phyloP scores from a whole-genome alignment of 805 yeast species.

The Wickerhamomyces subpelliculosus region DNA sequence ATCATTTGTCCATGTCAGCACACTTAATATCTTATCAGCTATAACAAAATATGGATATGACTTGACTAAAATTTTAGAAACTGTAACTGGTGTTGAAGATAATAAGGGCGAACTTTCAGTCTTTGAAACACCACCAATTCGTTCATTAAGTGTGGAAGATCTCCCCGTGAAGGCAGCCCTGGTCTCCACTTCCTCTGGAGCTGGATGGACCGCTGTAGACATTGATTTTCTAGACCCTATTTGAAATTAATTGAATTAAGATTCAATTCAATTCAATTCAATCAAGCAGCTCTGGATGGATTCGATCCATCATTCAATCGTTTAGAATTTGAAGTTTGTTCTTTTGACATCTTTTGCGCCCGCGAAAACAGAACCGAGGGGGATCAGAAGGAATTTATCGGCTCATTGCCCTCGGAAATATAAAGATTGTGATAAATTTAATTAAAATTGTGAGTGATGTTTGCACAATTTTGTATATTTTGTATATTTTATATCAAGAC shows the following conservation, averaged over 20 bases:
- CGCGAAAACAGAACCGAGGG: too few species aligned
- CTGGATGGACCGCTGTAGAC: background rate
- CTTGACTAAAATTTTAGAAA: constrained; percentile 72
- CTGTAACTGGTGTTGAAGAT: constrained; percentile 85
- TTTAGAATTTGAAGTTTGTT: too few species aligned
- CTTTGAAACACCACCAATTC: constrained; percentile 19
- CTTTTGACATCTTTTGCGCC: too few species aligned
- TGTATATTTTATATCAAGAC: background rate
- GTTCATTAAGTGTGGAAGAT: constrained; percentile 13
- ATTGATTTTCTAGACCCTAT: background rate
- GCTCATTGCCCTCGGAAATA: too few species aligned
- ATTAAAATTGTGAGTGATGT: too few species aligned
- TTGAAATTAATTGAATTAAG: too few species aligned
- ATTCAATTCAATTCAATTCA: too few species aligned
- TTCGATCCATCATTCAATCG: too few species aligned
- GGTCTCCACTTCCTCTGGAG: constrained; percentile 25
- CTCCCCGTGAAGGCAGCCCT: constrained; percentile 35
- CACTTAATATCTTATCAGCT: constrained; percentile 59
- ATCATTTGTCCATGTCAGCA: constrained; percentile 88
- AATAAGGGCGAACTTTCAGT: constrained; percentile 60
- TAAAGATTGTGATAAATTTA: too few species aligned
- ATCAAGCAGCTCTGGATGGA: too few species aligned
- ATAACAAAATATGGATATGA: constrained; percentile 82
- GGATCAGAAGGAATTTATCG: too few species aligned
- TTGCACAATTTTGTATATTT: background rate